Percentiles rank a stretch among this genome's conserved stretches.
These are phyloP conservation scores for Beauveria brongniartii DNA, from an alignment of 2,329 filamentous ascomycete genomes.

Conservation along the genomic window DNA sequence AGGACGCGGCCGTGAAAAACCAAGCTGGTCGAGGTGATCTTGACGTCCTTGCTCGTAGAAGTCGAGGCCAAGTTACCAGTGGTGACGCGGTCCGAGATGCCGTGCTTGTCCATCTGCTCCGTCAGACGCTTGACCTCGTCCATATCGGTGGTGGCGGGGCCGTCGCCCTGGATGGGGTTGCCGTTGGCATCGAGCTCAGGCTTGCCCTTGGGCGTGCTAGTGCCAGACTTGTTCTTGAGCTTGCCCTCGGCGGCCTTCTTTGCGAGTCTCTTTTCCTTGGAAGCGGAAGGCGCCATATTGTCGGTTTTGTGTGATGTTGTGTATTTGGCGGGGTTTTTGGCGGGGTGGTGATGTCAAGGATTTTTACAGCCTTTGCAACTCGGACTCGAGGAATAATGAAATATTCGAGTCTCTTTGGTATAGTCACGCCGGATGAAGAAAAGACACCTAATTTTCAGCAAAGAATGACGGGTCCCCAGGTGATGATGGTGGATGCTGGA, in stretches of 20 bases:
- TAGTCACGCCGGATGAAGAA: background rate
- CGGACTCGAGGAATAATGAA: constrained; percentile 4
- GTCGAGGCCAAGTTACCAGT: constrained; percentile 92
- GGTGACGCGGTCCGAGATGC: constrained; percentile 94
- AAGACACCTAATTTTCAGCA: constrained; percentile 1
- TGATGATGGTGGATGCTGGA: constrained; percentile 14
- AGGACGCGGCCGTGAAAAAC: constrained; percentile 98
- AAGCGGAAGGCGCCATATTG: constrained; percentile 61
- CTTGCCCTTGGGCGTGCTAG: constrained; percentile 55
- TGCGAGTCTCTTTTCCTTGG: constrained; percentile 64
- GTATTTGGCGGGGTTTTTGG: constrained; percentile 11
- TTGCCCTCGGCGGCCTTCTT: constrained; percentile 67
- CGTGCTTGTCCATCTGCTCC: constrained; percentile 91
- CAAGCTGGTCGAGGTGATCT: constrained; percentile 86
- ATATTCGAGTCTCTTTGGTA: background rate
- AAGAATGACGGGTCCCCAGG: constrained; percentile 7
- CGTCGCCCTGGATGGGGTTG: constrained; percentile 46
- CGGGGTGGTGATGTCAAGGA: background rate
- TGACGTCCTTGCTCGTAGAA: constrained; percentile 81
- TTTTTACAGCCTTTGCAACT: background rate
- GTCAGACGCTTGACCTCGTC: constrained; percentile 80
- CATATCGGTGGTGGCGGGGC: constrained; percentile 59
- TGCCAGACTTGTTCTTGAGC: constrained; percentile 64
- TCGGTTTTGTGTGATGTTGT: constrained; percentile 16
- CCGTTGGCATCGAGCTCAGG: constrained; percentile 63